Evolutionary conservation across 768 basidiomycete species (phyloP).

Genomic region (Lentinula sp.): DNA sequence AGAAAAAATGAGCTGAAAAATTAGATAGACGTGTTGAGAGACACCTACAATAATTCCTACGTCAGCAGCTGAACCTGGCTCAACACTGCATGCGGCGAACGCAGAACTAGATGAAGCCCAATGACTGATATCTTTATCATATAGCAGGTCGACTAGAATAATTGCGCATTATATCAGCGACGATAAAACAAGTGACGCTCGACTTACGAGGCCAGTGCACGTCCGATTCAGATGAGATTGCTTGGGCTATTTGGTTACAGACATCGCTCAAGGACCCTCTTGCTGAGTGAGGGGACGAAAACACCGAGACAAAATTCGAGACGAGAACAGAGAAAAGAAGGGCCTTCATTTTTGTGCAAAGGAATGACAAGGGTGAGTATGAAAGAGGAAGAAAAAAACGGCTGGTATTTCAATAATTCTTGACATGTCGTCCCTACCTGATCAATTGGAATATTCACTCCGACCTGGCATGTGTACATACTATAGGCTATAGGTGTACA

Average conservation of each 20-base stretch:
- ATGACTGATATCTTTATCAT: constrained; percentile 37
- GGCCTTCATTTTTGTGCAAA: not conserved
- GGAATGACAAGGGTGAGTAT: not conserved
- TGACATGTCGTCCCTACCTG: no score
- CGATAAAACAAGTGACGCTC: not conserved
- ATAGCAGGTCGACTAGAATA: constrained; percentile 20
- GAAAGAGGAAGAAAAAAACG: not conserved
- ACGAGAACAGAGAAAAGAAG: not conserved
- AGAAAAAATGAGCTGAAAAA: not conserved
- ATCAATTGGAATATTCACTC: no score
- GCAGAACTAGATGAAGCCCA: constrained; percentile 48
- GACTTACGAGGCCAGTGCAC: constrained; percentile 37
- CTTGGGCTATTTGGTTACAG: constrained; percentile 29
- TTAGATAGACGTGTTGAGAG: no score
- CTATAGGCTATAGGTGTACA: not conserved
- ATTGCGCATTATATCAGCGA: not conserved
- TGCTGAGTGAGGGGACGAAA: not conserved
- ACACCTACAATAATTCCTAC: constrained; percentile 41
- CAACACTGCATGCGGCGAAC: constrained; percentile 44
- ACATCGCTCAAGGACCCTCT: constrained; percentile 6
- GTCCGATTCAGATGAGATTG: constrained; percentile 35
- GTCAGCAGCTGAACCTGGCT: constrained; percentile 49
- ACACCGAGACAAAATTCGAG: not conserved
- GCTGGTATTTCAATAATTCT: not conserved
- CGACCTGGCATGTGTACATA: no score